Conservation (phyloP, 2,329 filamentous ascomycete species). For the Emericellopsis cladophorae region DNA sequence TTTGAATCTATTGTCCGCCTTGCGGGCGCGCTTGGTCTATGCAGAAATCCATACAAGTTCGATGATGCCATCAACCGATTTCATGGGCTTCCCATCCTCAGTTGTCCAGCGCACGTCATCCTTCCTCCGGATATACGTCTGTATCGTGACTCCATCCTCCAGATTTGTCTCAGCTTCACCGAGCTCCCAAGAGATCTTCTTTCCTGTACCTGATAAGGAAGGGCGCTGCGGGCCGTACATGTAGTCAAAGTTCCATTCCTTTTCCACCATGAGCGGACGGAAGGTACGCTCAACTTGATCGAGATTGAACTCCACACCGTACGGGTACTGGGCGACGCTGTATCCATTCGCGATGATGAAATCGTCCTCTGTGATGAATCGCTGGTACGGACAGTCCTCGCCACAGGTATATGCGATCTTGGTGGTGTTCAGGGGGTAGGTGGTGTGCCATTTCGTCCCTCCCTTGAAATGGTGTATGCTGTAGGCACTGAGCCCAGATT, state of each 20-base stretch:
- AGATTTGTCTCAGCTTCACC: not conserved
- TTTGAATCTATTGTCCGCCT: no score
- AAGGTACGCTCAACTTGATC: constrained; percentile 9
- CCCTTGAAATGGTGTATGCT: constrained; percentile 50
- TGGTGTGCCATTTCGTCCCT: constrained; percentile 35
- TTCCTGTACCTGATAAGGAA: not conserved
- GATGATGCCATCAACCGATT: constrained; percentile 2
- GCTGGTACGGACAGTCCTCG: constrained; percentile 39
- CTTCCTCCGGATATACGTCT: constrained; percentile 3
- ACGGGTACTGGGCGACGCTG: constrained; percentile 36
- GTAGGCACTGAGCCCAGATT: constrained; percentile 38
- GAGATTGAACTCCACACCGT: constrained; percentile 25
- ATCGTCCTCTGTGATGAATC: constrained; percentile 35
- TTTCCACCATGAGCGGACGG: not conserved
- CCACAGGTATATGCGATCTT: constrained; percentile 39
- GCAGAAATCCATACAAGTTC: constrained; percentile 5
- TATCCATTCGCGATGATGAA: constrained; percentile 46
- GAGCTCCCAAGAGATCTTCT: constrained; percentile 17
- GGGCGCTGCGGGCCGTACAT: not conserved
- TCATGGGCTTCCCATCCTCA: constrained; percentile 1
- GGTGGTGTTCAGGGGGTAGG: constrained; percentile 35
- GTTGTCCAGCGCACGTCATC: constrained; percentile 3
- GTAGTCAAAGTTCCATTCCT: constrained; percentile 2
- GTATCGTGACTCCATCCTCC: constrained; percentile 2
- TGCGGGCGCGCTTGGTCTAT: no score